Evolutionary conservation across 176 grass and related monocot genomes (phyloP).

Genomic region (Pharus latifolius): DNA sequence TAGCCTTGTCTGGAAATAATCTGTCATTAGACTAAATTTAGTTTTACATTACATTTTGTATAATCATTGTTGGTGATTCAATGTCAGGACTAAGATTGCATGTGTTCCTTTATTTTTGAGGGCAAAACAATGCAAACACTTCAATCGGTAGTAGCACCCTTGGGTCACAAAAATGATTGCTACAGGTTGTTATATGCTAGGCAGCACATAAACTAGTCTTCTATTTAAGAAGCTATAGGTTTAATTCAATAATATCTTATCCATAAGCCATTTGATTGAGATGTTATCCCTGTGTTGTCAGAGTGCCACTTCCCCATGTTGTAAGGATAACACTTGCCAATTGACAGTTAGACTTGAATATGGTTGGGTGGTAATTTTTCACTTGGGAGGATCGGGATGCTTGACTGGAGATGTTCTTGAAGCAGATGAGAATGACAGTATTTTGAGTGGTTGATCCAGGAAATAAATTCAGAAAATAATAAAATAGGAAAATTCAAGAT

Average conservation of each 20-base stretch:
- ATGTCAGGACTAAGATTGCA: too few relatives aligned
- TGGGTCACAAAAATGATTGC: not conserved
- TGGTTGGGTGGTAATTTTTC: too few relatives aligned
- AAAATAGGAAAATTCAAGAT: too few relatives aligned
- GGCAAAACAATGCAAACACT: too few relatives aligned
- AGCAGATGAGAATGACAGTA: not conserved
- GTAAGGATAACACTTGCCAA: too few relatives aligned
- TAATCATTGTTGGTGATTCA: not conserved
- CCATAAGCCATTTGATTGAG: conserved; percentile 1
- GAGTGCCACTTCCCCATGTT: not conserved
- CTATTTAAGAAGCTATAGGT: not conserved
- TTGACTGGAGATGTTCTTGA: too few relatives aligned
- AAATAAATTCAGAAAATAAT: too few relatives aligned
- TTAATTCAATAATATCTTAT: not conserved
- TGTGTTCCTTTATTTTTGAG: not conserved
- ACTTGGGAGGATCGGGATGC: too few relatives aligned
- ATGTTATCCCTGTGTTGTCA: not conserved
- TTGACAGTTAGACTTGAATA: too few relatives aligned
- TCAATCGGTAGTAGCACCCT: too few relatives aligned
- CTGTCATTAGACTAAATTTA: not conserved
- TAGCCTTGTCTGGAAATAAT: not conserved
- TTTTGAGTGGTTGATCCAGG: not conserved
- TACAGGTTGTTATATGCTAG: not conserved
- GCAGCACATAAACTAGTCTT: not conserved
- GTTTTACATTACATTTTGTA: not conserved